Percentiles rank a stretch among this genome's conserved stretches.
Conservation (phyloP, 345 rosid species). For the Eutrema japonicum region DNA sequence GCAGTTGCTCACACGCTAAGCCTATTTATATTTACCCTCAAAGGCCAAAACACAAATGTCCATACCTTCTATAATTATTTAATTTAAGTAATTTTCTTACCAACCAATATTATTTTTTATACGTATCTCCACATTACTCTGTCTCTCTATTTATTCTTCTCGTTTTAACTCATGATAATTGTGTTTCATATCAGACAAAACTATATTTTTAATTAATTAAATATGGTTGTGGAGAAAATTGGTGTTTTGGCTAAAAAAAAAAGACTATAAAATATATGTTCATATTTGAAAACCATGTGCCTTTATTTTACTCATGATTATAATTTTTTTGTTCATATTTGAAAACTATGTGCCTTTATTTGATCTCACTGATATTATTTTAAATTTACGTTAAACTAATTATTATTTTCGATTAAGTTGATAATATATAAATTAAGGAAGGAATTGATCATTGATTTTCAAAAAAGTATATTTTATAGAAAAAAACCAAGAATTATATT, state of each 20-base stretch:
- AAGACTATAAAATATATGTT: neutral
- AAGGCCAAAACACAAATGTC: conserved; percentile 12
- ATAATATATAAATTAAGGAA: too few species aligned
- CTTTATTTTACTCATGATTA: too few species aligned
- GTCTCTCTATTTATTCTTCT: neutral
- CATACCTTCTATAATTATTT: conserved; percentile 1
- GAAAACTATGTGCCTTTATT: neutral
- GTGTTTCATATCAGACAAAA: neutral
- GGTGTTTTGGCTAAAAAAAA: neutral
- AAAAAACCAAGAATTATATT: too few species aligned
- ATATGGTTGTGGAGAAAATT: neutral
- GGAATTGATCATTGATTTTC: too few species aligned
- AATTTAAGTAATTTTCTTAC: conserved; percentile 19
- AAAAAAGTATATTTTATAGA: too few species aligned
- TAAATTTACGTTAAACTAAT: too few species aligned
- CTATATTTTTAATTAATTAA: neutral
- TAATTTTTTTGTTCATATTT: neutral
- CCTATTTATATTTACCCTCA: neutral
- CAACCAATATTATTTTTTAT: conserved; percentile 27
- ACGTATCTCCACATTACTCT: neutral
- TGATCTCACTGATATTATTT: too few species aligned
- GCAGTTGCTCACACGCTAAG: conserved; percentile 42
- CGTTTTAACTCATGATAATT: conserved; percentile 11
- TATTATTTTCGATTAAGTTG: too few species aligned
- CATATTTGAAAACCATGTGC: neutral